These are phyloP conservation scores for Mycena galericulata DNA, from an alignment of 768 basidiomycete genomes.

Conservation along the genomic window DNA sequence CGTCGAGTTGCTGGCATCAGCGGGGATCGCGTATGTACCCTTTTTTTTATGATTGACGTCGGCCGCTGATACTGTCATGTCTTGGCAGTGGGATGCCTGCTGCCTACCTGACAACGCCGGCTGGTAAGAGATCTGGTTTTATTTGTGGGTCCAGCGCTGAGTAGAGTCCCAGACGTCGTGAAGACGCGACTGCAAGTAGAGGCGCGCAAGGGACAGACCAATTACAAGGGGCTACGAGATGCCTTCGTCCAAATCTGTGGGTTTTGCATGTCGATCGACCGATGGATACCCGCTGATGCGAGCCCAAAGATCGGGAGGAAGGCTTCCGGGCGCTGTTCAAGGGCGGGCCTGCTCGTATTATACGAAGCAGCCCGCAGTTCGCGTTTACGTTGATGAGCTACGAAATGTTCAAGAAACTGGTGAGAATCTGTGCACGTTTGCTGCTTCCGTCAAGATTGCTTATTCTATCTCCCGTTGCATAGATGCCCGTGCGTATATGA, in stretches of 20 bases:
- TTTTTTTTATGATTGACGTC: constrained; percentile 31
- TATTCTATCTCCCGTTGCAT: no score
- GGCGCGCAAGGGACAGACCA: constrained; percentile 88
- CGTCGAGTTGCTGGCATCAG: constrained; percentile 86
- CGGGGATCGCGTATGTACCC: constrained; percentile 80
- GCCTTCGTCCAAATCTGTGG: constrained; percentile 92
- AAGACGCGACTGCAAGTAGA: constrained; percentile 98
- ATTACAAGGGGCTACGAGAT: constrained; percentile 91
- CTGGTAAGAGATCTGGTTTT: constrained; percentile 61
- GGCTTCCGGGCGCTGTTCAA: constrained; percentile 93
- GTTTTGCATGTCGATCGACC: constrained; percentile 47
- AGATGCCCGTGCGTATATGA: constrained; percentile 60
- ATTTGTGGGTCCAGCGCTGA: constrained; percentile 21
- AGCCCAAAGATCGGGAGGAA: constrained; percentile 82
- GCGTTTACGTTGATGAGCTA: constrained; percentile 91
- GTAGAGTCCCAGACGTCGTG: constrained; percentile 79
- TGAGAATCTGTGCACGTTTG: constrained; percentile 44
- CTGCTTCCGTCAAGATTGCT: no score
- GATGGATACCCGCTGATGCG: constrained; percentile 29
- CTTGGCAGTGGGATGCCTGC: constrained; percentile 95
- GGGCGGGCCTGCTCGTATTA: constrained; percentile 88
- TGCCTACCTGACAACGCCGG: constrained; percentile 92
- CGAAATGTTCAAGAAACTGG: constrained; percentile 60
- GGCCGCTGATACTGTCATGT: constrained; percentile 45
- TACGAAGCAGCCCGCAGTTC: constrained; percentile 93